Conservation (phyloP, 1,139 yeast genomes). For the Hansenula lynferdii region DNA sequence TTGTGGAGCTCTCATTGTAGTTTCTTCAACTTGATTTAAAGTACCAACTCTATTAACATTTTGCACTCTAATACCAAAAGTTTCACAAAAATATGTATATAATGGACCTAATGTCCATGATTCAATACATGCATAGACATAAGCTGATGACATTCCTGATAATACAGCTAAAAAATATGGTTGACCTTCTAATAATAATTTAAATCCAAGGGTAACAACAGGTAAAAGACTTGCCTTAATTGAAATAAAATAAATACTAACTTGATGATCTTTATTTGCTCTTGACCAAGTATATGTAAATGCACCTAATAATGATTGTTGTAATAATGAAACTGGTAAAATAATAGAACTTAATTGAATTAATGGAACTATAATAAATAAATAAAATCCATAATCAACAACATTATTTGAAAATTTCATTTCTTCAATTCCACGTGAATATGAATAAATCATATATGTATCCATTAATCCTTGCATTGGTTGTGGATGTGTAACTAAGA, state of each 20-base stretch:
- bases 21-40: slow-evolving; percentile 24
- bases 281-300: slow-evolving; percentile 60
- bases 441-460: slow-evolving; percentile 51
- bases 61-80: slow-evolving; percentile 21
- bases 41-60: slow-evolving; percentile 30
- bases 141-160: slow-evolving; percentile 50
- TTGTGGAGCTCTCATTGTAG: slow-evolving; percentile 31
- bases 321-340: slow-evolving; percentile 5
- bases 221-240: slow-evolving; percentile 58
- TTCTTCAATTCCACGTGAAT: slow-evolving; percentile 51
- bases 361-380: slow-evolving; percentile 42
- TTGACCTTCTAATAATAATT: slow-evolving; percentile 40
- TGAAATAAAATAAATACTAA: slow-evolving; percentile 49
- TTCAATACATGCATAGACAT: slow-evolving; percentile 55
- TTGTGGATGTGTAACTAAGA: slow-evolving; percentile 38
- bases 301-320: slow-evolving; percentile 33
- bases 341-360: slow-evolving; percentile 33
- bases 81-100: slow-evolving; percentile 23
- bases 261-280: slow-evolving; percentile 42
- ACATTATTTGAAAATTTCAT: slow-evolving; percentile 48
- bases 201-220: slow-evolving; percentile 45
- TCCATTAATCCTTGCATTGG: slow-evolving; percentile 47
- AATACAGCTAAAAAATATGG: slow-evolving; percentile 35
- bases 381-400: slow-evolving; percentile 55
- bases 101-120: slow-evolving; percentile 49